Evolutionary conservation across 192 early-diverging fungal genomes (phyloP), one percentile per base, ranked within the genome.

Genomic region (Linnemannia hyalina): DNA sequence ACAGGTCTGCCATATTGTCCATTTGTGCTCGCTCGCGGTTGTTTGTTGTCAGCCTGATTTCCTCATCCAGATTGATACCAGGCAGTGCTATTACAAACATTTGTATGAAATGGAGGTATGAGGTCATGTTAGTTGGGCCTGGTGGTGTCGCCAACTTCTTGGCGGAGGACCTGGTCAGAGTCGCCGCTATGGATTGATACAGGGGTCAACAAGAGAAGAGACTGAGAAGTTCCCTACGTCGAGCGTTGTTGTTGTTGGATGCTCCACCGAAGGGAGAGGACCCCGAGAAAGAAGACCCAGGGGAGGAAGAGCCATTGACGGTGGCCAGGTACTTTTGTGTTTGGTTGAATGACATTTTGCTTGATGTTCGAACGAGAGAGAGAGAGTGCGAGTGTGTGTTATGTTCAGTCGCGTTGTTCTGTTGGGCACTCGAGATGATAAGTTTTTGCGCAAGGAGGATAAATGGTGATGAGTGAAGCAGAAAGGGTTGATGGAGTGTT

Each of bases 1-100:
- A 99, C 1, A 99, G 88, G 71, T 98, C 97, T 6, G 97, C 97
- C 91, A 96, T 92, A 85, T 96, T 96, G 73, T 99, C 97, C 89
- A 95, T 96, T 74, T 93, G 93, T 82, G 99, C 97, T 81, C 97
- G 92, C 46, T 99, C 97, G 54, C 93, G 91, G 42, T 94, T 95
- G 73, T 92, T 95, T 55, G 92, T 94, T 81, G 92, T 96, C n/a
- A 98, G 93, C 78, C 91, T 91, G 26, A 98, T 85, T 85, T 96
- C 95, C 89, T 96, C 84, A 42, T 86, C 84, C 47, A 86, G n/a
- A 73, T 81, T 86, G 68, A 85, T 74, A 35, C 68, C 41, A 0
- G 83, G 78, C 41, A 73, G 26, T 32, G 40, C 83, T 85, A 77
- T 74, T 23, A 79, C 22, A n/a, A 6, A 54, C 15, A 46, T 46